These are phyloP conservation scores for Paraphoma sp. DNA, from an alignment of 2,329 filamentous ascomycete species.

Conservation along the genomic window DNA sequence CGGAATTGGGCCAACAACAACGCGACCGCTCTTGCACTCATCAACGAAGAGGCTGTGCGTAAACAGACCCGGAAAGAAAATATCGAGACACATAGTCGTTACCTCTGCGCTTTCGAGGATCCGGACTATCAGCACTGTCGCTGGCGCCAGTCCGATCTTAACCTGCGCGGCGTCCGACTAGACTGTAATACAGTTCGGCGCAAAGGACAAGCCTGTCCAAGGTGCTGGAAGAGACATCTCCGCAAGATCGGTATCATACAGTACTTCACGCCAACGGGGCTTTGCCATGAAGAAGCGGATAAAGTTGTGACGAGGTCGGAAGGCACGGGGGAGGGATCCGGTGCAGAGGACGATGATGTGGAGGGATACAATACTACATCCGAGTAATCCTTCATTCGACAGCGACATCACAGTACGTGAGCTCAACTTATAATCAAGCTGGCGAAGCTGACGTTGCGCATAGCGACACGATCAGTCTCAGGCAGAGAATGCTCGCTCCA, in stretches of 20 bases:
- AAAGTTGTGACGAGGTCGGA: slow-evolving; percentile 22
- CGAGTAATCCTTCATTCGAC: slow-evolving; percentile 5
- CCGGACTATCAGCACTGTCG: slow-evolving; percentile 31
- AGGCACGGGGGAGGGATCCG: slow-evolving; percentile 19
- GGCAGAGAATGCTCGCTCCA: slow-evolving; percentile 23
- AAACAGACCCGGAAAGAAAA: slow-evolving; percentile 30
- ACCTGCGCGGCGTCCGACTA: slow-evolving; percentile 29
- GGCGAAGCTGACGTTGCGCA: not conserved
- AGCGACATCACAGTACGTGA: slow-evolving; percentile 5
- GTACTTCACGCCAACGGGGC: slow-evolving; percentile 34
- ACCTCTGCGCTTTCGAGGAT: slow-evolving; percentile 35
- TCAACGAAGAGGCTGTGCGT: slow-evolving; percentile 25
- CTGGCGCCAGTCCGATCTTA: slow-evolving; percentile 34
- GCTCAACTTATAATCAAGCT: slow-evolving; percentile 1
- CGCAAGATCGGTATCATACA: slow-evolving; percentile 31
- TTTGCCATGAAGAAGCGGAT: slow-evolving; percentile 38
- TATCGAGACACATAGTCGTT: slow-evolving; percentile 29
- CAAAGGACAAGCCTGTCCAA: slow-evolving; percentile 29
- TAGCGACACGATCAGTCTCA: not conserved
- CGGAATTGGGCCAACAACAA: slow-evolving; percentile 24
- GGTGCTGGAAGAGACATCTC: slow-evolving; percentile 32
- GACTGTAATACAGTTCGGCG: slow-evolving; percentile 24
- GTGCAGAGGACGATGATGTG: slow-evolving; percentile 30
- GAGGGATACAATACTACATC: slow-evolving; percentile 28
- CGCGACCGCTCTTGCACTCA: slow-evolving; percentile 13